These are phyloP conservation scores for Hypoxylon subgilvum DNA, from an alignment of 495 filamentous ascomycete genomes.

Conservation along the genomic window DNA sequence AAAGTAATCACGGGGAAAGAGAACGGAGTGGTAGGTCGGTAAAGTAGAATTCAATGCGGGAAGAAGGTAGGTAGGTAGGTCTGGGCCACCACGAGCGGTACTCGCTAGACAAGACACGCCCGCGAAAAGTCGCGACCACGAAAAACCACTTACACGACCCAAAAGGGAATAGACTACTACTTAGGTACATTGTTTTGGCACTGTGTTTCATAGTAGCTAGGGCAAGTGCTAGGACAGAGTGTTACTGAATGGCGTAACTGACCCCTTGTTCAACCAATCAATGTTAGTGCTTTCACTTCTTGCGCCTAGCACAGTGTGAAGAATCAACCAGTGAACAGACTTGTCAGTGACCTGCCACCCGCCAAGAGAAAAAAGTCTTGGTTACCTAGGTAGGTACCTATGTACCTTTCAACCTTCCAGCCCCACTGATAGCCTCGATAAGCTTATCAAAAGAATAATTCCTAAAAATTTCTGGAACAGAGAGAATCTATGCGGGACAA, in stretches of 20 bases:
- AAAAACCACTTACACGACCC: conserved; percentile 36
- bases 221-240: not conserved
- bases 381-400: not conserved
- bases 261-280: conserved; percentile 14
- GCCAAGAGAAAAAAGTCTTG: too few species aligned
- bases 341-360: not conserved
- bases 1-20: conserved; percentile 1
- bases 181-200: not conserved
- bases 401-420: not conserved
- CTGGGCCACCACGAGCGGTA: not conserved
- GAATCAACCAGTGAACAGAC: not conserved
- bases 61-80: too few species aligned
- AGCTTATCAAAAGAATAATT: conserved; percentile 25
- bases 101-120: conserved; percentile 22
- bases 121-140: conserved; percentile 42
- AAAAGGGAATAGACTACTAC: conserved; percentile 37
- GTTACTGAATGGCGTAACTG: conserved; percentile 21
- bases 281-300: not conserved
- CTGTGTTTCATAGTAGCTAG: not conserved
- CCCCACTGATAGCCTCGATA: conserved; percentile 13
- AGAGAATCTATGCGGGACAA: not conserved
- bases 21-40: not conserved
- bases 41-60: not conserved
- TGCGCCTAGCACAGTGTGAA: conserved; percentile 7
- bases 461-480: conserved; percentile 25